Evolutionary conservation across 2,329 filamentous ascomycete genomes (phyloP).

Genomic region (Pseudovirgaria hyperparasitica): DNA sequence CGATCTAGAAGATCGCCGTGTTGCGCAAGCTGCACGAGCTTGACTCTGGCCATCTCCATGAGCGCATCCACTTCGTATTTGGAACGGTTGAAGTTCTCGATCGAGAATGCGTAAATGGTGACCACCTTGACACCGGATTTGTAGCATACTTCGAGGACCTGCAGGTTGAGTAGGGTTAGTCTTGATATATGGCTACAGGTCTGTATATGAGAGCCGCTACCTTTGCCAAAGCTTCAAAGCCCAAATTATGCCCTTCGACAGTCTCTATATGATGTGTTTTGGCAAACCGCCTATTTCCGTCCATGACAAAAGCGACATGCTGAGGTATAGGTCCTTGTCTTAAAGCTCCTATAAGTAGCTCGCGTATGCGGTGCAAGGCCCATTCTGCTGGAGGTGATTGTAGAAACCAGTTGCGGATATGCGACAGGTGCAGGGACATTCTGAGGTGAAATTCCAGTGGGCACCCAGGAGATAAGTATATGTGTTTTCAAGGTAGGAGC

Average conservation of each 20-base stretch:
- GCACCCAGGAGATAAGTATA: no score
- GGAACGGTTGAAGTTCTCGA: constrained; percentile 96
- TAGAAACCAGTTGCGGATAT: constrained; percentile 61
- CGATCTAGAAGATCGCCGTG: constrained; percentile 88
- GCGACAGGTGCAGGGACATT: constrained; percentile 47
- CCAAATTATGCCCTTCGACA: constrained; percentile 87
- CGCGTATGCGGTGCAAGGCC: constrained; percentile 64
- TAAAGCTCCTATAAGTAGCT: constrained; percentile 76
- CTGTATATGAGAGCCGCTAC: constrained; percentile 35
- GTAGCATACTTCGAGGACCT: constrained; percentile 94
- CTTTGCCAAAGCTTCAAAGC: constrained; percentile 85
- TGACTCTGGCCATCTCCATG: constrained; percentile 96
- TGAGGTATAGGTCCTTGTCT: constrained; percentile 84
- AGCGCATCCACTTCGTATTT: constrained; percentile 93
- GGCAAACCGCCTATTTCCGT: constrained; percentile 90
- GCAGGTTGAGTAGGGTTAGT: constrained; percentile 2
- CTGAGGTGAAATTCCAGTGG: no score
- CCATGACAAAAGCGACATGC: constrained; percentile 99
- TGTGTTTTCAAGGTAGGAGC: no score
- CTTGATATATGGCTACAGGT: not conserved
- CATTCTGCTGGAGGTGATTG: constrained; percentile 88
- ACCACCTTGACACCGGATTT: constrained; percentile 94
- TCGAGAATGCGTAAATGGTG: constrained; percentile 96
- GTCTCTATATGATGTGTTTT: constrained; percentile 86
- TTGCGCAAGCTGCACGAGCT: constrained; percentile 79